These are phyloP conservation scores for Plasmopara viticola DNA, from an alignment of 352 stramenopile genomes.

Conservation along the genomic window DNA sequence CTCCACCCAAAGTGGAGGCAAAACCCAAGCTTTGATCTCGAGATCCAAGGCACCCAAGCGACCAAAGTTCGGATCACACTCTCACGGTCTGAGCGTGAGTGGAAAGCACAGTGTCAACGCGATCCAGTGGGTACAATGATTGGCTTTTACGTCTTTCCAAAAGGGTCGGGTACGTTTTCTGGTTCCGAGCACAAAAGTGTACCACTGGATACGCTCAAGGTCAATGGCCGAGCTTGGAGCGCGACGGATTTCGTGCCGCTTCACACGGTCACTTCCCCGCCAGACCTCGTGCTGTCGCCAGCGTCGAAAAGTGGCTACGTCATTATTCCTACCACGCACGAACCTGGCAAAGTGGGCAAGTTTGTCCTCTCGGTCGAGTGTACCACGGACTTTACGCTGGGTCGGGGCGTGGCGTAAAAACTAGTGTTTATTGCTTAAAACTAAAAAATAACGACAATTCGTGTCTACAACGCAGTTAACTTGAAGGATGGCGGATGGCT, in stretches of 20 bases:
- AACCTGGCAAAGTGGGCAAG: conserved; percentile 60
- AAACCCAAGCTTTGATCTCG: conserved; percentile 81
- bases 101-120: conserved; percentile 71
- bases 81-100: conserved; percentile 76
- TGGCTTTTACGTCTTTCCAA: conserved; percentile 83
- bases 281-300: conserved; percentile 52
- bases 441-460: background rate
- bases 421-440: background rate
- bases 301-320: conserved; percentile 77
- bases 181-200: conserved; percentile 21
- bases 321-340: conserved; percentile 88
- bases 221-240: conserved; percentile 68
- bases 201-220: conserved; percentile 34
- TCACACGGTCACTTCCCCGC: conserved; percentile 60
- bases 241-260: conserved; percentile 84
- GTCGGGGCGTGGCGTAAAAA: conserved; percentile 26
- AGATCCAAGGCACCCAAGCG: conserved; percentile 60
- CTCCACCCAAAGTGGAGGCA: conserved; percentile 82
- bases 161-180: conserved; percentile 29
- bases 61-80: conserved; percentile 76
- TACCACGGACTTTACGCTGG: conserved; percentile 77
- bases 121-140: conserved; percentile 87
- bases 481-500: no score
- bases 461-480: no score
- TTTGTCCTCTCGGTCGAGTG: conserved; percentile 84